Percentiles rank a stretch among this genome's conserved stretches.
These are phyloP conservation scores for Clavispora carvajalis DNA, from an alignment of 805 yeast species.

Conservation along the genomic window DNA sequence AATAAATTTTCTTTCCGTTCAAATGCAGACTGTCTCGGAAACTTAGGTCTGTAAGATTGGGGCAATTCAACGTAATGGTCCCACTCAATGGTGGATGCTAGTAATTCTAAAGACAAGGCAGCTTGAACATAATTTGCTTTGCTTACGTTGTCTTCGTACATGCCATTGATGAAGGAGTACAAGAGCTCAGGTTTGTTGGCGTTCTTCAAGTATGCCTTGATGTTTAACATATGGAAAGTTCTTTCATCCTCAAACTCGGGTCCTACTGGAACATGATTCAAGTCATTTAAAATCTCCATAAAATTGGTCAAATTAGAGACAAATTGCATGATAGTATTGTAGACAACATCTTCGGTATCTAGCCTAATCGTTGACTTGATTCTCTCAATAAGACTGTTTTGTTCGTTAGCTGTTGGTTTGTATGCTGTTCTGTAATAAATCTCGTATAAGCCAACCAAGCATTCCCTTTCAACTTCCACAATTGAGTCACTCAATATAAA, in stretches of 20 bases:
- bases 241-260: slow-evolving; percentile 85
- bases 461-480: slow-evolving; percentile 56
- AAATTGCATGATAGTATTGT: slow-evolving; percentile 42
- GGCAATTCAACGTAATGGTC: slow-evolving; percentile 52
- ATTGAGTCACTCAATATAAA: slow-evolving; percentile 53
- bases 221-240: slow-evolving; percentile 70
- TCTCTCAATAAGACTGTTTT: slow-evolving; percentile 45
- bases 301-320: slow-evolving; percentile 56
- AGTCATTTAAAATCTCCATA: slow-evolving; percentile 58
- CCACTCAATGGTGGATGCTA: slow-evolving; percentile 78
- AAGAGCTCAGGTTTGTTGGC: slow-evolving; percentile 76
- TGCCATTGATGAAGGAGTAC: slow-evolving; percentile 69
- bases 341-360: slow-evolving; percentile 64
- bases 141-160: slow-evolving; percentile 58
- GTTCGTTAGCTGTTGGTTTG: slow-evolving; percentile 53
- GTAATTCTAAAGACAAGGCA: slow-evolving; percentile 70
- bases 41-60: slow-evolving; percentile 55
- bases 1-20: slow-evolving; percentile 71
- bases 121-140: slow-evolving; percentile 73
- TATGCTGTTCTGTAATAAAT: slow-evolving; percentile 54
- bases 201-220: slow-evolving; percentile 69
- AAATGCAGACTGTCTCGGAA: slow-evolving; percentile 78
- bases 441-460: slow-evolving; percentile 59
- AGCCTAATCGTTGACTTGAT: slow-evolving; percentile 46
- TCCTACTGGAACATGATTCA: slow-evolving; percentile 70